Evolutionary conservation across 2,329 filamentous ascomycete genomes (phyloP).

Genomic region (Cercospora citrullina): DNA sequence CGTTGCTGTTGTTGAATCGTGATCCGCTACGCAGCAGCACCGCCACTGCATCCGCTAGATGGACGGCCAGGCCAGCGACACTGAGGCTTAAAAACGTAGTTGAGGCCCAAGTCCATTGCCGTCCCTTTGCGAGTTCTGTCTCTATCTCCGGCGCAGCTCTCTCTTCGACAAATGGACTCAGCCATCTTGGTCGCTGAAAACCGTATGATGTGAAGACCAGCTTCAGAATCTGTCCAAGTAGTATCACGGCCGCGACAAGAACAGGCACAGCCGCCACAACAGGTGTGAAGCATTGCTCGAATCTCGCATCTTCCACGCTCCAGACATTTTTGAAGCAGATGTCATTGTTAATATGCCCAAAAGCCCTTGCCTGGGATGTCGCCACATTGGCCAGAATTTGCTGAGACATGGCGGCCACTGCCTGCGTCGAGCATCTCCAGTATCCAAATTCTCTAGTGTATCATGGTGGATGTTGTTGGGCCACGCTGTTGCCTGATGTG

Average conservation of each 20-base stretch:
- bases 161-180: conserved; percentile 53
- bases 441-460: background rate
- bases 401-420: conserved; percentile 2
- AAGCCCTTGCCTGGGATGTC: background rate
- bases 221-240: conserved; percentile 41
- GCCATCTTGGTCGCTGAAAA: conserved; percentile 51
- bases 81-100: conserved; percentile 26
- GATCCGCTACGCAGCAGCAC: background rate
- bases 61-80: conserved; percentile 25
- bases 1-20: background rate
- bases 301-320: conserved; percentile 42
- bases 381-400: conserved; percentile 1
- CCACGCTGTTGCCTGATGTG: background rate
- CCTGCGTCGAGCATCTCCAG: background rate
- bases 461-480: background rate
- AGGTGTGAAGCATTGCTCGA: conserved; percentile 45
- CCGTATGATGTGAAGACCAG: conserved; percentile 27
- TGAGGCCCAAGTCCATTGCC: conserved; percentile 27
- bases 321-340: conserved; percentile 34
- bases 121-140: conserved; percentile 38
- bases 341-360: background rate
- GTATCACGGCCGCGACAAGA: conserved; percentile 40
- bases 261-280: conserved; percentile 43
- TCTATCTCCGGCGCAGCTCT: conserved; percentile 23
- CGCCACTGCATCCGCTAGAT: conserved; percentile 18